These are phyloP conservation scores for Phascolomyces articulosus DNA, from an alignment of 371 early-diverging fungal species.

Conservation along the genomic window DNA sequence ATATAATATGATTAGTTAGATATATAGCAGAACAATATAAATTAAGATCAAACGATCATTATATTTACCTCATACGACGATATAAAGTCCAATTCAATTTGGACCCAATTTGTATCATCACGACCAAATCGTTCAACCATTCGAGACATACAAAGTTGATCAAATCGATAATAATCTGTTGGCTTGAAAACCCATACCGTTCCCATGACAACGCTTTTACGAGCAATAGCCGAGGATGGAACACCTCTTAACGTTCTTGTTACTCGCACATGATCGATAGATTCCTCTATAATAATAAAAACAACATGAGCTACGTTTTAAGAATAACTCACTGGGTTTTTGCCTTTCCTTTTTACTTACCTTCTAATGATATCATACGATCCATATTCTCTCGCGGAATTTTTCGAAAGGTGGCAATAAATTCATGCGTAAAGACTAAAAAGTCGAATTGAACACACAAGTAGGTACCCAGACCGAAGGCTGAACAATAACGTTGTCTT, in stretches of 20 bases:
- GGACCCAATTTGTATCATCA: slow-evolving; percentile 81
- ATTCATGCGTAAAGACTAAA: slow-evolving; percentile 92
- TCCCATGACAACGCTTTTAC: slow-evolving; percentile 89
- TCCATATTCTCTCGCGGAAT: slow-evolving; percentile 59
- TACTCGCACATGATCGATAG: slow-evolving; percentile 26
- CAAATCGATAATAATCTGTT: slow-evolving; percentile 52
- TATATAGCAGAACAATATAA: too few relatives aligned
- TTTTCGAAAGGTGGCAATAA: slow-evolving; percentile 84
- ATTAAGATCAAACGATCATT: too few relatives aligned
- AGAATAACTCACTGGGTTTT: too few relatives aligned
- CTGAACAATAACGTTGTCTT: slow-evolving; percentile 88
- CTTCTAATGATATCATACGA: slow-evolving; percentile 50
- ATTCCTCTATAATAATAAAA: neutral
- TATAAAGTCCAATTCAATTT: slow-evolving; percentile 56
- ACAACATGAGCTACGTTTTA: neutral
- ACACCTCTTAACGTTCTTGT: slow-evolving; percentile 53
- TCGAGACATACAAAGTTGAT: slow-evolving; percentile 74
- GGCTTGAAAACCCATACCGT: slow-evolving; percentile 88
- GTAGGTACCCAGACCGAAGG: slow-evolving; percentile 88
- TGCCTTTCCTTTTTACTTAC: slow-evolving; percentile 18
- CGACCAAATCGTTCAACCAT: slow-evolving; percentile 89
- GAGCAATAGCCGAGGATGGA: slow-evolving; percentile 77
- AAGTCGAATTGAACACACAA: slow-evolving; percentile 89
- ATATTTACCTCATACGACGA: slow-evolving; percentile 23
- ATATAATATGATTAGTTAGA: neutral